Evolutionary conservation across 805 yeast genomes (phyloP), one percentile per base, ranked within the genome.

Genomic region (Metschnikowia lachancei): DNA sequence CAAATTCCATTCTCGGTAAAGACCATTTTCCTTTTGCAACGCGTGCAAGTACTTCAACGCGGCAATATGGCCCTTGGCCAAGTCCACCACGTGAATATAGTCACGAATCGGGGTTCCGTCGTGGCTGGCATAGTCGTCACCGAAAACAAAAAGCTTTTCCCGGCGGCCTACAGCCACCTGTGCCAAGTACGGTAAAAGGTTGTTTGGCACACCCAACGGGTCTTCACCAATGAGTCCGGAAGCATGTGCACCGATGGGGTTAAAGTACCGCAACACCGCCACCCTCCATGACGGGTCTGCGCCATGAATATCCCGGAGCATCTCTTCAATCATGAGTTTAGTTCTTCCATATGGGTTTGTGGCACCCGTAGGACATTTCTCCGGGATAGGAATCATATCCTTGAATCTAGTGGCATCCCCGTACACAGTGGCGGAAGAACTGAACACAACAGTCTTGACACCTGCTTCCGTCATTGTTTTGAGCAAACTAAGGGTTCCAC

Each of bases 231-330:
- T 73, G 30, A 80, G 65, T 11, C 94, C 94, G 2, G 88, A 80
- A 3, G 91, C 87, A 61, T 87, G 95, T 14, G 94, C 92, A 32
- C 95, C 95, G 54, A 85, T 84, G 30, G 95, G 94, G 60, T 87
- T 86, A 70, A 85, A 87, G 66, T 86, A 87, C 47, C 94, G 76
- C 58, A 87, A 69, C 41, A 85, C 73, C 4, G 90, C 92, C 33
- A 74, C 64, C 35, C 69, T 68, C 81, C 81, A 78, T 2, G 36
- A 20, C 3, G 63, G 58, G 22, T 76, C 75, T 36, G 81, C 72
- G 4, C 64, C 55, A 55, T 78, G 69, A 20, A 80, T 64, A 60
- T 83, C 90, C 29, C 74, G 66, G 50, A 82, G 65, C 45, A 84
- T 76, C 45, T 76, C 71, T 65, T 87, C 95, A 49, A 83, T 82